These are phyloP conservation scores for Phialemoniopsis sp. DNA, from an alignment of 2,329 filamentous ascomycete genomes.

Conservation along the genomic window DNA sequence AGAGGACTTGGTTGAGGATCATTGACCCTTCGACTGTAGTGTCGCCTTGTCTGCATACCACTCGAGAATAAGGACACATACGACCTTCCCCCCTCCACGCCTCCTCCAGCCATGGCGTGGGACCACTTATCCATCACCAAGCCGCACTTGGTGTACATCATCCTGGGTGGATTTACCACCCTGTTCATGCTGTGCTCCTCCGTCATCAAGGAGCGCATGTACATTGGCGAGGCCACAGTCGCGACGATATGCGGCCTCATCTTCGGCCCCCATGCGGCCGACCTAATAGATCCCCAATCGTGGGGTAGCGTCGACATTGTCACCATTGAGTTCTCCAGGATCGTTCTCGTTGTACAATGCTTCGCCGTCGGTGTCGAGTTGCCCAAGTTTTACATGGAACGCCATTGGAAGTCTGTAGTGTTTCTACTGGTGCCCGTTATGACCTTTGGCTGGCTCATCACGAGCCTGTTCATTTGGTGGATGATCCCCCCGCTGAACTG, in stretches of 20 bases:
- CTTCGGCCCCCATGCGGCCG: slow-evolving; percentile 80
- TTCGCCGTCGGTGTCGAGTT: slow-evolving; percentile 89
- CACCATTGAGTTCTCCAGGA: slow-evolving; percentile 83
- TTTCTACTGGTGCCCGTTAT: slow-evolving; percentile 91
- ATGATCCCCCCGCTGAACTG: slow-evolving; percentile 75
- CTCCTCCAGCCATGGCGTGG: slow-evolving; percentile 61
- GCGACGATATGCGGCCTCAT: slow-evolving; percentile 85
- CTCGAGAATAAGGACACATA: too few species aligned
- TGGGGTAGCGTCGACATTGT: slow-evolving; percentile 86
- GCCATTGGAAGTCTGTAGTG: slow-evolving; percentile 89
- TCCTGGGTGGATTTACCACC: slow-evolving; percentile 94
- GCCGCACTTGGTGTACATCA: slow-evolving; percentile 97
- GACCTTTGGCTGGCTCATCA: slow-evolving; percentile 92
- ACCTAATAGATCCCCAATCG: slow-evolving; percentile 68
- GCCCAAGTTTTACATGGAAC: slow-evolving; percentile 95
- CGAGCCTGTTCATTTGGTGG: slow-evolving; percentile 93
- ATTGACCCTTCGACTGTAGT: too few species aligned
- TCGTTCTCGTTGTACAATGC: slow-evolving; percentile 88
- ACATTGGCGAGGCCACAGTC: slow-evolving; percentile 97
- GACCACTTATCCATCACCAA: slow-evolving; percentile 81
- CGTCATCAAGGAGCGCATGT: slow-evolving; percentile 96
- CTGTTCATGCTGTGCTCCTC: slow-evolving; percentile 98
- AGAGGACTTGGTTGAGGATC: too few species aligned
- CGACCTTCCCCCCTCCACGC: slow-evolving; percentile 1
- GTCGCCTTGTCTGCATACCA: too few species aligned